Conservation (phyloP, 768 basidiomycete genomes). For the Tricholoma hemisulphureum region DNA sequence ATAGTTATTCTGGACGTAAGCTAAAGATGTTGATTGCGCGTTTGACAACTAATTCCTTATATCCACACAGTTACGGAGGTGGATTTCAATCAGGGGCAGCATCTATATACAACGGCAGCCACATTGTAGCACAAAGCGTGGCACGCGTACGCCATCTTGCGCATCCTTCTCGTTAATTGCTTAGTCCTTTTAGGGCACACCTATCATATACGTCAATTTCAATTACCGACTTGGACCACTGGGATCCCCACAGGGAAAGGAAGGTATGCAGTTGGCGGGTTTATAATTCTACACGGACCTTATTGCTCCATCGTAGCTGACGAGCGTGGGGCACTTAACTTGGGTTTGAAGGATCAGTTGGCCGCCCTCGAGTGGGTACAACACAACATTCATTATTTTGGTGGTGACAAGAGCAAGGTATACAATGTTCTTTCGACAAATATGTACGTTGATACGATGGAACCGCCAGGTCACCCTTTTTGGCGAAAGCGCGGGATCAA, state of each 20-base stretch:
- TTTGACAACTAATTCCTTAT: neutral
- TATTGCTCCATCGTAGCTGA: too few relatives aligned
- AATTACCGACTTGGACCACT: slow-evolving; percentile 52
- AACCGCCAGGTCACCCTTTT: slow-evolving; percentile 39
- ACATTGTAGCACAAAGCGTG: slow-evolving; percentile 24
- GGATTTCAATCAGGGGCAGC: slow-evolving; percentile 22
- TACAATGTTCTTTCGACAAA: neutral
- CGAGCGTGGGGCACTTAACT: slow-evolving; percentile 38
- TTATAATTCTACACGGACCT: too few relatives aligned
- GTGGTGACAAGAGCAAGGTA: slow-evolving; percentile 53
- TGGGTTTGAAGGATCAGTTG: slow-evolving; percentile 41
- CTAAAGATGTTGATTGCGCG: neutral
- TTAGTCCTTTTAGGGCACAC: slow-evolving; percentile 28
- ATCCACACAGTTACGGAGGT: slow-evolving; percentile 21
- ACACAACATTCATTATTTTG: slow-evolving; percentile 51
- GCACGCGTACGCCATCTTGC: slow-evolving; percentile 16
- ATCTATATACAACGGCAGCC: slow-evolving; percentile 22
- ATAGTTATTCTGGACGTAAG: slow-evolving; percentile 42
- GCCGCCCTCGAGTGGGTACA: slow-evolving; percentile 50
- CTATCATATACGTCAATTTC: slow-evolving; percentile 47
- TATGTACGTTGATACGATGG: neutral
- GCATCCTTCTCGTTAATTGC: neutral
- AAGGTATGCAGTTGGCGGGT: too few relatives aligned
- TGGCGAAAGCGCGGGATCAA: slow-evolving; percentile 51
- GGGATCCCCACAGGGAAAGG: slow-evolving; percentile 42